Evolutionary conservation across 164 flowering plant species (phyloP).

Genomic region (Akebia trifoliata): DNA sequence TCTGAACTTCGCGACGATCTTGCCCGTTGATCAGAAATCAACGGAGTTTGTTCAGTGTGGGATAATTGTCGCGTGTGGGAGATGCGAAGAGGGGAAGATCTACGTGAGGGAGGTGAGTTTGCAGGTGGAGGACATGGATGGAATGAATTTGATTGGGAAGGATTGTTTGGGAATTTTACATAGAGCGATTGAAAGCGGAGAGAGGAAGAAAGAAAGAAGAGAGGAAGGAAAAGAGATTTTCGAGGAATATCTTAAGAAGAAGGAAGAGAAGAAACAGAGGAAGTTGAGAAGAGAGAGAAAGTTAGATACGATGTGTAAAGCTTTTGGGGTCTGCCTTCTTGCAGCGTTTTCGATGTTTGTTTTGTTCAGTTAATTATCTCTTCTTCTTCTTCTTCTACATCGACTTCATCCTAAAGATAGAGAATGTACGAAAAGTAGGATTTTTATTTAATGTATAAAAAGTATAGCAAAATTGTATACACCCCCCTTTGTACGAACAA

Average conservation of each 20-base stretch:
- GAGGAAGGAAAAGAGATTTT: slow-evolving; percentile 25
- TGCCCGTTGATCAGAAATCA: slow-evolving; percentile 15
- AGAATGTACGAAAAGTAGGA: no score
- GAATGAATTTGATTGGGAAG: slow-evolving; percentile 41
- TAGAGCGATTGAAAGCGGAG: slow-evolving; percentile 28
- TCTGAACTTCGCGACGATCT: slow-evolving; percentile 33
- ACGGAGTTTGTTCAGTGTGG: slow-evolving; percentile 29
- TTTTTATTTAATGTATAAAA: no score
- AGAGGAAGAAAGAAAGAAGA: slow-evolving; percentile 9
- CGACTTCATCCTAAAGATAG: no score
- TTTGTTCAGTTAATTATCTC: background rate
- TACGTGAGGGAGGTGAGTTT: slow-evolving; percentile 58
- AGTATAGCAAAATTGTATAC: no score
- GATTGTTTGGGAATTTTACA: slow-evolving; percentile 42
- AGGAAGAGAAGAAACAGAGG: slow-evolving; percentile 27
- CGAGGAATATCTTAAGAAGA: slow-evolving; percentile 30
- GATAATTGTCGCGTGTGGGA: slow-evolving; percentile 35
- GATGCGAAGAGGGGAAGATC: slow-evolving; percentile 34
- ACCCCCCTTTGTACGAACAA: no score
- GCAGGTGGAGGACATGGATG: slow-evolving; percentile 66
- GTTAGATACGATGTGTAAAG: slow-evolving; percentile 22
- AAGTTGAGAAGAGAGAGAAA: slow-evolving; percentile 28
- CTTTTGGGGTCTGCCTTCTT: background rate
- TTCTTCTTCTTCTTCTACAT: background rate
- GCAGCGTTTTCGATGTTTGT: background rate